Evolutionary conservation across 139 green algal species (phyloP).

Genomic region (Prasinococcaceae sp.): DNA sequence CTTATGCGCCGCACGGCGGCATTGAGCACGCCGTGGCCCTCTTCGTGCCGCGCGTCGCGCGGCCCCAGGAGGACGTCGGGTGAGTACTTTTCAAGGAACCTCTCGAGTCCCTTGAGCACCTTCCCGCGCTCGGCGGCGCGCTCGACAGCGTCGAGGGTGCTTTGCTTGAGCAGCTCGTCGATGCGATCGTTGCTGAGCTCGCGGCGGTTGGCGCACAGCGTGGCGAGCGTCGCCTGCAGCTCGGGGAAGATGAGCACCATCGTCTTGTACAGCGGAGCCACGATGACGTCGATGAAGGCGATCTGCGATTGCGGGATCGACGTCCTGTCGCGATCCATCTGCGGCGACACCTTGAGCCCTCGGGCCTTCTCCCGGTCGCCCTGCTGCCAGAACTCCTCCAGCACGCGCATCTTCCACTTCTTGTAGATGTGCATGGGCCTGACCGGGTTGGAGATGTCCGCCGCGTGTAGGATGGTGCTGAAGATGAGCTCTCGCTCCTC

Average conservation of each 20-base stretch:
- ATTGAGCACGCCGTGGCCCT: too few species aligned
- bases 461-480: conserved; percentile 41
- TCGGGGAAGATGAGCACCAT: conserved; percentile 35
- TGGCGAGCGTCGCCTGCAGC: conserved; percentile 13
- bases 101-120: too few species aligned
- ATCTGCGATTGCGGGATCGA: conserved; percentile 31
- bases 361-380: conserved; percentile 34
- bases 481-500: conserved; percentile 46
- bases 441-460: conserved; percentile 48
- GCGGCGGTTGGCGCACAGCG: too few species aligned
- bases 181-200: too few species aligned
- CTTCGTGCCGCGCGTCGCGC: too few species aligned
- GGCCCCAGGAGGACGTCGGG: too few species aligned
- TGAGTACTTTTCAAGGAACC: too few species aligned
- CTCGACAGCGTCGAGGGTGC: too few species aligned
- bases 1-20: too few species aligned
- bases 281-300: conserved; percentile 55
- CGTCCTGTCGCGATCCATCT: conserved; percentile 37
- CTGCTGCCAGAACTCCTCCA: conserved; percentile 52
- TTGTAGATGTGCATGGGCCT: conserved; percentile 27
- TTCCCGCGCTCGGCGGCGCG: too few species aligned
- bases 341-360: conserved; percentile 35
- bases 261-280: conserved; percentile 37
- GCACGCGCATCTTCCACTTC: conserved; percentile 39
- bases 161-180: too few species aligned